A percentile compares a stretch with the other conserved stretches of the same genome.
phyloP scores from a whole-genome alignment of 2,329 filamentous ascomycete species.

The Stagonosporopsis chrysanthemi region DNA sequence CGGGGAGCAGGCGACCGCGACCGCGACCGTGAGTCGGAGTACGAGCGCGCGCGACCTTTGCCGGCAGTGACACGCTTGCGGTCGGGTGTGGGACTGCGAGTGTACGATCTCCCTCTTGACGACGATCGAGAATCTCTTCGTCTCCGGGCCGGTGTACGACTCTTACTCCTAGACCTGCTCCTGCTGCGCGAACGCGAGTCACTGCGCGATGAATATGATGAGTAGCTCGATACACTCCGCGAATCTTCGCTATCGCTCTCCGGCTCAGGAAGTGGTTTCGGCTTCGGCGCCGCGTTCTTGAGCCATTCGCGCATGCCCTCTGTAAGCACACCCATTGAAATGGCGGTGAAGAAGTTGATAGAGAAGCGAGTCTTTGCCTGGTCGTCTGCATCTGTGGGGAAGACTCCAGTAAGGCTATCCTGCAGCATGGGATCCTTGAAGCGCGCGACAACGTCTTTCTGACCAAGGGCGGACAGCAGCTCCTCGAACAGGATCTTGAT shows the following conservation, averaged over 20 bases:
- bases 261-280: constrained; percentile 62
- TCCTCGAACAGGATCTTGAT: constrained; percentile 98
- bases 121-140: constrained; percentile 24
- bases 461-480: constrained; percentile 83
- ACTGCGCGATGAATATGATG: constrained; percentile 42
- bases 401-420: constrained; percentile 81
- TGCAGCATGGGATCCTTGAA: constrained; percentile 78
- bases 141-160: constrained; percentile 17
- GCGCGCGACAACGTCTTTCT: constrained; percentile 77
- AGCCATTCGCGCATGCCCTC: constrained; percentile 94
- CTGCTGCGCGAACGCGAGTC: constrained; percentile 38
- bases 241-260: constrained; percentile 46
- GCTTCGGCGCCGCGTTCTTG: constrained; percentile 83
- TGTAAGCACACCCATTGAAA: constrained; percentile 92
- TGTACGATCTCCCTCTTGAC: constrained; percentile 40
- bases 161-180: constrained; percentile 26
- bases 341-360: constrained; percentile 99
- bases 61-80: constrained; percentile 28
- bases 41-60: constrained; percentile 28
- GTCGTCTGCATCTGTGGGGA: constrained; percentile 81
- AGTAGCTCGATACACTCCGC: constrained; percentile 45
- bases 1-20: constrained; percentile 35
- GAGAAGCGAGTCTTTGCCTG: constrained; percentile 92
- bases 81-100: constrained; percentile 37
- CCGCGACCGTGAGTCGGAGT: constrained; percentile 28